Evolutionary conservation across 306 rosid species (phyloP).

Genomic region (Sicyos baderoa): DNA sequence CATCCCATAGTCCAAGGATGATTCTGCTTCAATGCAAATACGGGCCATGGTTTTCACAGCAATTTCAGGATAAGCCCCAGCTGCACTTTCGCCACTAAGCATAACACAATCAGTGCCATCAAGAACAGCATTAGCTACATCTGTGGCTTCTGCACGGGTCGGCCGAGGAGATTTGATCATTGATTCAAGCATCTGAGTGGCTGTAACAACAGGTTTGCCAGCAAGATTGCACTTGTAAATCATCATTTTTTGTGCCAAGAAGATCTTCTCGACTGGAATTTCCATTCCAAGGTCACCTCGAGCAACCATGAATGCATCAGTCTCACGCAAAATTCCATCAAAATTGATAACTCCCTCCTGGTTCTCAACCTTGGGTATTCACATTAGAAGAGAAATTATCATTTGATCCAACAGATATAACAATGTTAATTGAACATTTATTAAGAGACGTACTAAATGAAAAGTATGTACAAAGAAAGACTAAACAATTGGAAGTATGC

Average conservation of each 20-base stretch:
- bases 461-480: neutral
- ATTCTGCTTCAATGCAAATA: slow-evolving; percentile 86
- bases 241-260: slow-evolving; percentile 96
- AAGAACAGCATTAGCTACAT: slow-evolving; percentile 89
- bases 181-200: slow-evolving; percentile 96
- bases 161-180: slow-evolving; percentile 97
- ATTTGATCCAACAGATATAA: slow-evolving; percentile 9
- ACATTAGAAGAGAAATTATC: slow-evolving; percentile 22
- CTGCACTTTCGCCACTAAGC: slow-evolving; percentile 99
- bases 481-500: neutral
- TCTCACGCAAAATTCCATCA: slow-evolving; percentile 91
- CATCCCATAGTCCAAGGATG: slow-evolving; percentile 84
- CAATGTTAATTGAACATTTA: neutral
- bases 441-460: neutral
- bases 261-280: slow-evolving; percentile 92
- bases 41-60: slow-evolving; percentile 93
- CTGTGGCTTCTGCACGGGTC: slow-evolving; percentile 94
- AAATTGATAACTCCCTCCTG: slow-evolving; percentile 95
- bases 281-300: slow-evolving; percentile 99
- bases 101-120: slow-evolving; percentile 95
- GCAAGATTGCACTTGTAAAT: slow-evolving; percentile 90
- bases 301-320: slow-evolving; percentile 97
- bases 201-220: slow-evolving; percentile 95
- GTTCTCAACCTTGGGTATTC: slow-evolving; percentile 67
- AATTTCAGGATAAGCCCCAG: slow-evolving; percentile 85